Base-by-base conservation (phyloP, 2,329 filamentous ascomycete species). In the Aspergillus quadrilineatus region DNA sequence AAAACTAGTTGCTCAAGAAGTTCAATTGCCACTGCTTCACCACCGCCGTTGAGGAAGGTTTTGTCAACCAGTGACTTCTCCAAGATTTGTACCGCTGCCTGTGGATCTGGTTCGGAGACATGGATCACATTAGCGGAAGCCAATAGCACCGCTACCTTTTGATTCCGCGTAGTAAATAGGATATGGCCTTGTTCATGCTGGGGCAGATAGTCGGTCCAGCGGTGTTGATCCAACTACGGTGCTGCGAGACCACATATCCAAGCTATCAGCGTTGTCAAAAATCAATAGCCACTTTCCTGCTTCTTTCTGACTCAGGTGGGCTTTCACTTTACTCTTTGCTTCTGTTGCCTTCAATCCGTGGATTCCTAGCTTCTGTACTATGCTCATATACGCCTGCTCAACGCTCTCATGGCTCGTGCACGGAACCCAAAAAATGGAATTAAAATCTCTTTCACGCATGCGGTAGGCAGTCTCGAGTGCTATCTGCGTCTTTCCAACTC, bases 401-500 rank as follows among this genome's bases (percentile, higher is more conserved):
- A 65, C 42, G 4, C 17, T 57, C 22, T 44, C 60, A 7, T 52
- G 36, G 55, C 58, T 69, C 22, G 61, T 67, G 37, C 64, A 64
- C 42, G 66, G 69, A 17, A 69, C 50, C 67, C 67, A 70, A 51
- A 70, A 69, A 12, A 67, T 56, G 28, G 61, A 69, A 5, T 65
- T 58, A 14, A n/a, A 30, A 34, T 32, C 12, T 47, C 44, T 47
- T 15, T 47, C 10, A 14, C 47, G 59, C 34, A 37, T 37, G 34
- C 34, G 34, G 14, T 37, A 14, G 5, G 34, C 34, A 14, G 14
- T 37, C 14, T 37, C 34, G 12, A 37, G 34, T 10, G 34, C 34
- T 14, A 37, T 37, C 12, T 37, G 34, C 14, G 34, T 37, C 34
- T 37, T 37, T 14, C 34, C 34, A 5, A 37, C 34, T 37, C 34